Evolutionary conservation across 495 filamentous ascomycete species (phyloP).

Genomic region (Aspergillus leporis): DNA sequence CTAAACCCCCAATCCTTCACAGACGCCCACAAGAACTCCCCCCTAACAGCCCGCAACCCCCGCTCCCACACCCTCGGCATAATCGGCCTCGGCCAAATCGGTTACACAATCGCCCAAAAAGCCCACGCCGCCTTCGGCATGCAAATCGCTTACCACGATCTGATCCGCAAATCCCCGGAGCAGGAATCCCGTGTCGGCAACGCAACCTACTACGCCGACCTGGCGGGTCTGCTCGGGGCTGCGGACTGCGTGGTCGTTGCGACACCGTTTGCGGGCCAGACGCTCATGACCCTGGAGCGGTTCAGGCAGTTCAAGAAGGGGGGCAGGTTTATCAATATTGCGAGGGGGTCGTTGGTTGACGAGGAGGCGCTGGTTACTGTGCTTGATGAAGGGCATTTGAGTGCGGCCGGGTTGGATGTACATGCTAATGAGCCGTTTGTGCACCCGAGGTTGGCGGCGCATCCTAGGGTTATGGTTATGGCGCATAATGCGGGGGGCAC

Average conservation of each 20-base stretch:
- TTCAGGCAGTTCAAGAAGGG: conserved; percentile 57
- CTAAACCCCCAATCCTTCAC: conserved; percentile 43
- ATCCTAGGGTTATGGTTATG: conserved; percentile 61
- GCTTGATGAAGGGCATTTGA: conserved; percentile 53
- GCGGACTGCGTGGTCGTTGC: conserved; percentile 69
- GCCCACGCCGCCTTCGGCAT: conserved; percentile 62
- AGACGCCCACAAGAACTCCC: conserved; percentile 57
- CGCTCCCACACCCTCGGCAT: conserved; percentile 52
- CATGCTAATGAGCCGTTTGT: conserved; percentile 55
- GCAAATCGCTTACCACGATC: conserved; percentile 68
- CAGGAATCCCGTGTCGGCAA: conserved; percentile 23
- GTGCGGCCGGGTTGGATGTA: conserved; percentile 66
- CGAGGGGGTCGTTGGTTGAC: conserved; percentile 69
- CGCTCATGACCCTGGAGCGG: conserved; percentile 52
- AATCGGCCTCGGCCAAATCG: conserved; percentile 70
- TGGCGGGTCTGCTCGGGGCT: conserved; percentile 54
- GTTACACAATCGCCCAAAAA: conserved; percentile 64
- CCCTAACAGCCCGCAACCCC: conserved; percentile 56
- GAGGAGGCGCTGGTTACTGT: conserved; percentile 67
- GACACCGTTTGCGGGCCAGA: conserved; percentile 61
- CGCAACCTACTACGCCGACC: conserved; percentile 51
- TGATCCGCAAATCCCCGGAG: conserved; percentile 52
- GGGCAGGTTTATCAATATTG: conserved; percentile 68
- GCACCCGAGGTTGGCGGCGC: conserved; percentile 48
- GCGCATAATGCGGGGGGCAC: conserved; percentile 73